Evolutionary conservation across 1,139 yeast species (phyloP).

Genomic region (Nakaseomyces uthaithaninus): DNA sequence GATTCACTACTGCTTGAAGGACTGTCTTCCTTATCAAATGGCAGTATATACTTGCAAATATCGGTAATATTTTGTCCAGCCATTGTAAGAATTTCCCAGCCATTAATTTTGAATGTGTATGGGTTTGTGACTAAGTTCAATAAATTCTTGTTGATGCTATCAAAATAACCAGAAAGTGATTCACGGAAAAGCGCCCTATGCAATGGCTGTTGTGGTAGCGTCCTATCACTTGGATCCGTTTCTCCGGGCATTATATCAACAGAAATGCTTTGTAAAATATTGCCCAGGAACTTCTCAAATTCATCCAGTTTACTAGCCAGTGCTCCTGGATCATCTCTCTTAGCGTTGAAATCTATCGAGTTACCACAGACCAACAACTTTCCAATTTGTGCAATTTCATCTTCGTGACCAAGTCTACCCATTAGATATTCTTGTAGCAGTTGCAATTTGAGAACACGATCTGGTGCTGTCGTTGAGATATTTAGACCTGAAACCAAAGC

Average conservation of each 20-base stretch:
- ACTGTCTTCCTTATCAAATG: conserved; percentile 21
- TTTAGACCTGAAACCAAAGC: conserved; percentile 73
- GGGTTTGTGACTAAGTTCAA: conserved; percentile 65
- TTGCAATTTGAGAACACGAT: conserved; percentile 43
- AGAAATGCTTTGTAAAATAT: conserved; percentile 53
- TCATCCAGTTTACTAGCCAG: conserved; percentile 28
- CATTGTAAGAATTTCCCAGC: conserved; percentile 55
- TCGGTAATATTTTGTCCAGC: conserved; percentile 84
- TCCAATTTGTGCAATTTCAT: conserved; percentile 37
- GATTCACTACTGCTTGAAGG: conserved; percentile 1
- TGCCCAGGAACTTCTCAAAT: conserved; percentile 53
- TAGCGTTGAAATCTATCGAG: conserved; percentile 39
- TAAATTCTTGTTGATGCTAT: conserved; percentile 35
- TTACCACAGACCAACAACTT: conserved; percentile 70
- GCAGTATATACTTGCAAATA: conserved; percentile 54
- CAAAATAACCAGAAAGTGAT: conserved; percentile 38
- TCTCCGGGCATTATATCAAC: conserved; percentile 79
- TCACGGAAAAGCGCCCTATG: conserved; percentile 62
- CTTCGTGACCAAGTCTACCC: conserved; percentile 52
- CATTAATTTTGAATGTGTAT: conserved; percentile 51
- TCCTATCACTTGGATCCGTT: conserved; percentile 71
- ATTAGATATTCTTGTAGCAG: conserved; percentile 61
- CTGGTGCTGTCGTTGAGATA: conserved; percentile 39
- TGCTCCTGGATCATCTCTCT: conserved; percentile 23
- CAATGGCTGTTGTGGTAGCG: conserved; percentile 85